A percentile compares a stretch with the other conserved stretches of the same genome.
phyloP scores from a whole-genome alignment of 306 rosid genomes.

The Delonix regia region DNA sequence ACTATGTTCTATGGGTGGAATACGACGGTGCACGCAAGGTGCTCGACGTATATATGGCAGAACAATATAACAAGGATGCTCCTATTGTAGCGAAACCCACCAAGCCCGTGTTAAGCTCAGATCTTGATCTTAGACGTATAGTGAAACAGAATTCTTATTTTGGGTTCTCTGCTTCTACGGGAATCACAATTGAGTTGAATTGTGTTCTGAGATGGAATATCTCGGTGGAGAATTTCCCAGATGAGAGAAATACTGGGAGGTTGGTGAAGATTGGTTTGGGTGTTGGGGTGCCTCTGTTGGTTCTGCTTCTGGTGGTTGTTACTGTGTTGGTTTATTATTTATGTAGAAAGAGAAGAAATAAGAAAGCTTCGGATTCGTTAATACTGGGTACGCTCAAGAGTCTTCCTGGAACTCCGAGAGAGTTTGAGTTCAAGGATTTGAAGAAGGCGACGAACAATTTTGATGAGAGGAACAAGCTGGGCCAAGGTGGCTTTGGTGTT shows the following conservation, averaged over 20 bases:
- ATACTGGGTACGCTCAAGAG: constrained; percentile 67
- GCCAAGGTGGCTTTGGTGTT: constrained; percentile 78
- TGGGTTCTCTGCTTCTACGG: constrained; percentile 76
- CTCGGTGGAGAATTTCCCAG: constrained; percentile 49
- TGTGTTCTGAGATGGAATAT: constrained; percentile 71
- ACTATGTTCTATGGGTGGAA: constrained; percentile 57
- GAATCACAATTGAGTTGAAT: constrained; percentile 50
- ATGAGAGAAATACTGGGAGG: neutral
- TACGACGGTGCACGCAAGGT: constrained; percentile 48
- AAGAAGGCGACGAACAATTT: constrained; percentile 72
- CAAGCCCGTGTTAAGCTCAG: constrained; percentile 39
- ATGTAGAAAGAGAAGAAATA: constrained; percentile 33
- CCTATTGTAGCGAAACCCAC: constrained; percentile 44
- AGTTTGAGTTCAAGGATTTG: constrained; percentile 56
- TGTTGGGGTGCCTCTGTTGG: constrained; percentile 43
- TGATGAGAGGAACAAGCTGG: constrained; percentile 58
- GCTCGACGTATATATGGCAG: constrained; percentile 51
- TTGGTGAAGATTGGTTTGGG: constrained; percentile 48
- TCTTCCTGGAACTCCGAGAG: constrained; percentile 72
- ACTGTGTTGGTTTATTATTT: constrained; percentile 32
- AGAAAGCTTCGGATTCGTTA: constrained; percentile 20
- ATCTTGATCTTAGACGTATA: constrained; percentile 35
- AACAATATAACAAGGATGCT: neutral
- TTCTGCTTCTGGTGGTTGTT: constrained; percentile 16
- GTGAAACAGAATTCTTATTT: constrained; percentile 50